Evolutionary conservation across 176 grass and related monocot species (phyloP).

Genomic region (Carex littledalei): DNA sequence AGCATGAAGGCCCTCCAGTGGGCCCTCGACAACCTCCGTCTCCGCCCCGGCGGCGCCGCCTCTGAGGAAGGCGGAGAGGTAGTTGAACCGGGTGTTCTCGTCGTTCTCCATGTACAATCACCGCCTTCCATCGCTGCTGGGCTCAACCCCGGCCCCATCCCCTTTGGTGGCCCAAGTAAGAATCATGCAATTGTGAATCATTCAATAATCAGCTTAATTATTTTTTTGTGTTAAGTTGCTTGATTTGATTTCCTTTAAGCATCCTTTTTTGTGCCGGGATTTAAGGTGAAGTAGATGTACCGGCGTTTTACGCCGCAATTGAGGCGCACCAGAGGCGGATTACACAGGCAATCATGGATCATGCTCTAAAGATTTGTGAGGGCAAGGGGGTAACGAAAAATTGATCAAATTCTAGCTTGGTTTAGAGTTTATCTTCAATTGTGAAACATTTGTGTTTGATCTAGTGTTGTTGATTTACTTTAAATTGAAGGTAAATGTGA

Average conservation of each 20-base stretch:
- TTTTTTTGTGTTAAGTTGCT: background rate
- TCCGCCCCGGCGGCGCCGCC: constrained; percentile 23
- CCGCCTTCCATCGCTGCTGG: constrained; percentile 58
- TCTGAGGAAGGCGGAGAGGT: constrained; percentile 26
- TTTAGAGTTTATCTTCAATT: background rate
- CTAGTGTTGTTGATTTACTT: background rate
- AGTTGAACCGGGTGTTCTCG: constrained; percentile 30
- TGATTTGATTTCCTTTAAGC: background rate
- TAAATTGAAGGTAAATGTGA: constrained; percentile 58
- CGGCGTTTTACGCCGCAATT: constrained; percentile 87
- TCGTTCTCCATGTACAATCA: constrained; percentile 81
- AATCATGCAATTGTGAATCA: background rate
- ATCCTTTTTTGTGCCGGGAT: constrained; percentile 2
- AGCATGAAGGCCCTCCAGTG: constrained; percentile 91
- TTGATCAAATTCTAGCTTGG: background rate
- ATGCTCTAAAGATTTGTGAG: constrained; percentile 76
- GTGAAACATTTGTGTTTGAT: background rate
- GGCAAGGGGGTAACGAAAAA: constrained; percentile 17
- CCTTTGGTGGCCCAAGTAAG: constrained; percentile 95
- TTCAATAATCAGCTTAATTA: background rate
- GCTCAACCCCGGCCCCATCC: constrained; percentile 73
- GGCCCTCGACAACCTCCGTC: constrained; percentile 81
- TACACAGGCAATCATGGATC: constrained; percentile 77
- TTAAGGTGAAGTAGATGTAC: constrained; percentile 72
- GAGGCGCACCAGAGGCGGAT: constrained; percentile 80